These are phyloP conservation scores for Ochetophila trinervis DNA, from an alignment of 306 rosid genomes.

Conservation along the genomic window DNA sequence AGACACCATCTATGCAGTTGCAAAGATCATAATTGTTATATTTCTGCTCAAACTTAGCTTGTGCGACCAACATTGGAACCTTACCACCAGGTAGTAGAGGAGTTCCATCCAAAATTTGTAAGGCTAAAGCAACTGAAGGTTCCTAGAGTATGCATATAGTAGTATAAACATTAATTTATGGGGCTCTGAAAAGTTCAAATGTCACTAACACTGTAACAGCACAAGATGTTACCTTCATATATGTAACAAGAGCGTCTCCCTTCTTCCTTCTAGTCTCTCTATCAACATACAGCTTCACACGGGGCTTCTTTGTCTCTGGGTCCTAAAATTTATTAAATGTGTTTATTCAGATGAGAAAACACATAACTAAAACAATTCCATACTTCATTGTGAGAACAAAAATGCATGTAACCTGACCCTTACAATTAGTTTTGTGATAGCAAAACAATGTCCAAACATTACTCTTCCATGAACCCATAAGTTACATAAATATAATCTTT, in stretches of 20 bases:
- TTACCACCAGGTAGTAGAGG: slow-evolving; percentile 75
- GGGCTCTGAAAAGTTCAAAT: slow-evolving; percentile 18
- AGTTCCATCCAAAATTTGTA: slow-evolving; percentile 83
- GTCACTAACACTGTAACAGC: slow-evolving; percentile 18
- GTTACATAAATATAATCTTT: background rate
- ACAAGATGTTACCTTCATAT: slow-evolving; percentile 62
- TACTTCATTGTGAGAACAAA: background rate
- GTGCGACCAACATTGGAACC: slow-evolving; percentile 75
- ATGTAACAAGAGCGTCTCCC: slow-evolving; percentile 90
- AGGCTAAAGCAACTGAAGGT: slow-evolving; percentile 84
- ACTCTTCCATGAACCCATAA: background rate
- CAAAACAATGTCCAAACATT: background rate
- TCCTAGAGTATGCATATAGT: slow-evolving; percentile 46
- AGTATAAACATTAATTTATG: slow-evolving; percentile 3
- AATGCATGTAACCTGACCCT: no score
- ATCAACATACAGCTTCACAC: slow-evolving; percentile 86
- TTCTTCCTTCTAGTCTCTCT: slow-evolving; percentile 69
- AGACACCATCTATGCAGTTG: slow-evolving; percentile 9
- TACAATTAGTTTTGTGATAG: no score
- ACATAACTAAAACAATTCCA: background rate
- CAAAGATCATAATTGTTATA: slow-evolving; percentile 38
- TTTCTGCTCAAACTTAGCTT: slow-evolving; percentile 95
- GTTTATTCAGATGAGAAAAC: slow-evolving; percentile 6
- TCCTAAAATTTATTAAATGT: slow-evolving; percentile 45
- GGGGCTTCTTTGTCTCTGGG: slow-evolving; percentile 79